Evolutionary conservation across 495 filamentous ascomycete species (phyloP).

Genomic region (Astrocystis sublimbata): DNA sequence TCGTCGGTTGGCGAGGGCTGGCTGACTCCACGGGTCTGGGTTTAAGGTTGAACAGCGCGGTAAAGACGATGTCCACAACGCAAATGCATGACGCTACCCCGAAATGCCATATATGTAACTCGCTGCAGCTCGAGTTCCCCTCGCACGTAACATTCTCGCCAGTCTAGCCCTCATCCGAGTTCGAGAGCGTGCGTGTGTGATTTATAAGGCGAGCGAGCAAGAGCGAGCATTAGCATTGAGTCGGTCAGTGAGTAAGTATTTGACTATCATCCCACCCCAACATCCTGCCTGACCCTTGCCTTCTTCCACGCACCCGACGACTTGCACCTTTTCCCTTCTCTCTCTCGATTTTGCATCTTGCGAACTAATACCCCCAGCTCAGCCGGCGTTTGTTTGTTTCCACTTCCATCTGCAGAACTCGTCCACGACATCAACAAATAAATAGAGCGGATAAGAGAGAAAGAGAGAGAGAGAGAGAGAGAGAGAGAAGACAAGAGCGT

Average conservation of each 20-base stretch:
- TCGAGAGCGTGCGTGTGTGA: too few relatives aligned
- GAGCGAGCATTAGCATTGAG: too few relatives aligned
- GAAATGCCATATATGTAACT: not conserved
- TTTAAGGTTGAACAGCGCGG: not conserved
- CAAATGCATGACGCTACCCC: not conserved
- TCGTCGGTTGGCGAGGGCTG: not conserved
- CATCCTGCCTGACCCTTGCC: not conserved
- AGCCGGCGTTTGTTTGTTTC: too few relatives aligned
- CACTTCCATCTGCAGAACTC: not conserved
- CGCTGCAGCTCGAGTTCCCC: not conserved
- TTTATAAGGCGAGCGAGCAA: constrained; percentile 1
- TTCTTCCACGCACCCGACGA: not conserved
- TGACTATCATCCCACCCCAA: constrained; percentile 2
- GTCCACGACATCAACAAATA: not conserved
- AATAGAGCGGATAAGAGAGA: not conserved
- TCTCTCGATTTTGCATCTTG: not conserved
- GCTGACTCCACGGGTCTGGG: not conserved
- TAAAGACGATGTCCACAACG: not conserved
- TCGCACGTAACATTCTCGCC: not conserved
- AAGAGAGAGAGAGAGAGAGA: not conserved
- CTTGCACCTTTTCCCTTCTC: not conserved
- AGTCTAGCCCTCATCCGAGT: constrained; percentile 1
- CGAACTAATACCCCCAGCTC: not conserved
- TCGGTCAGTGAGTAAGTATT: constrained; percentile 5
- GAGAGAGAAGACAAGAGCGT: not conserved